Percentiles rank a stretch among this genome's conserved stretches.
These are phyloP conservation scores for Aspergillus sp. DNA, from an alignment of 2,329 filamentous ascomycete species.

Conservation along the genomic window DNA sequence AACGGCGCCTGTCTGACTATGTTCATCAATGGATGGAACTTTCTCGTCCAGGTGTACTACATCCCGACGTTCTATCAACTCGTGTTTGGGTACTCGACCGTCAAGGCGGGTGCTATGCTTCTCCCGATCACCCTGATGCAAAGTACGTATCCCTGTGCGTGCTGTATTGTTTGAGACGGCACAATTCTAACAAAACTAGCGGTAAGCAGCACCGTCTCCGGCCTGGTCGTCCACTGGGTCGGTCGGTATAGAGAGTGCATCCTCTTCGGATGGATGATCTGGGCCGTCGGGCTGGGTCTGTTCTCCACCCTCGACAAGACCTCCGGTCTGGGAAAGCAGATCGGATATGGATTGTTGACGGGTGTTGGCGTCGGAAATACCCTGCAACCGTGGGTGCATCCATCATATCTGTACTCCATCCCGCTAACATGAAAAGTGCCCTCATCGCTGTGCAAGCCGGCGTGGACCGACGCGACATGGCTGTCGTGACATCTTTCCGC, in stretches of 20 bases:
- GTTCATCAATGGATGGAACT: conserved; percentile 60
- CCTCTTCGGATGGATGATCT: conserved; percentile 52
- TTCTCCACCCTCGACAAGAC: conserved; percentile 52
- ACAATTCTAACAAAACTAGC: conserved; percentile 25
- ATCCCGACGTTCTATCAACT: conserved; percentile 62
- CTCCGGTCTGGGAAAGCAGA: conserved; percentile 52
- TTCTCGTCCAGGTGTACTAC: conserved; percentile 60
- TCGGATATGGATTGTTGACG: conserved; percentile 54
- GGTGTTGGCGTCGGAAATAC: conserved; percentile 54
- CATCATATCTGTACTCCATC: neutral
- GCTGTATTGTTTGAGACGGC: conserved; percentile 15
- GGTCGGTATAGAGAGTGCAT: conserved; percentile 56
- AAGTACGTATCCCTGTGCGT: conserved; percentile 17
- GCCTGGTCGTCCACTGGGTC: conserved; percentile 52
- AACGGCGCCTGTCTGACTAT: conserved; percentile 56
- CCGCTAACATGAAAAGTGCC: conserved; percentile 12
- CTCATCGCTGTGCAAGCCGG: conserved; percentile 41
- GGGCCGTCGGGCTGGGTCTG: conserved; percentile 52
- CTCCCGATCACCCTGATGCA: conserved; percentile 52
- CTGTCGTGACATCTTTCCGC: conserved; percentile 37
- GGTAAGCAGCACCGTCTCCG: conserved; percentile 50
- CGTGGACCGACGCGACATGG: conserved; percentile 39
- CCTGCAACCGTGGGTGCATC: conserved; percentile 42
- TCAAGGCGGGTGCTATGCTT: conserved; percentile 50
- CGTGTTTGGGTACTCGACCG: conserved; percentile 43